Base-by-base conservation (phyloP, 83 land plant genomes). In the Picea mariana region DNA sequence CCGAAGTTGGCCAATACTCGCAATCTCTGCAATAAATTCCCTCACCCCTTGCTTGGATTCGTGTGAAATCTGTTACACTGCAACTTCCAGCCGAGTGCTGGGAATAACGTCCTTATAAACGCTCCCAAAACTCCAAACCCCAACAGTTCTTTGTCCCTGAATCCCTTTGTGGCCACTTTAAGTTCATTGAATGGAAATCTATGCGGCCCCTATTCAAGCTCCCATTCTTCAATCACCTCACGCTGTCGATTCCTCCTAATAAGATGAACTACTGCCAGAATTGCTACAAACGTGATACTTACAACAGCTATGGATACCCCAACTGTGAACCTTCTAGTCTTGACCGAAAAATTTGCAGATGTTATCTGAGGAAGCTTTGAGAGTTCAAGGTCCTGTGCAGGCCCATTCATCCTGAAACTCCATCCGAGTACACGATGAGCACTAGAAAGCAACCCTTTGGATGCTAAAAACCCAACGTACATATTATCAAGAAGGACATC, bases 381-480 rank as follows among this genome's bases (percentile, higher is more conserved):
- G 26, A 86, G 68, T n/a, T 79, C 81, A 9, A 92, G 91, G 26
- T 44, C 79, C 80, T 24, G 78, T 61, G 88, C 89, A 26, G 34
- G 81, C 61, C 87, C 91, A n/a, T 80, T 83, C 15, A 69, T 79
- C 75, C 26, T 84, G 67, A 88, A 94, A 84, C 85, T 91, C 90
- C 93, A 91, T 9, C 93, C 93, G 24, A 89, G 49, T 20, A 91
- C 42, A 34, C 85, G 87, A 59, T 88, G 89, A 26, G 87, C 75
- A 65, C 89, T 86, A 18, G 91, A 83, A 5, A 89, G 77, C 24
- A 79, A n/a, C 2, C 93, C 91, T 2, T 86, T 87, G 0, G 91
- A 76, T 1, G 88, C 65, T 17, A 91, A 87, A 67, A 91, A 89
- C 2, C 91, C 93, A 16, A 89, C 89, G 67, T 82, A 91, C 88